Conservation (phyloP, 176 grass and related monocot species). For the Phoenix roebelenii region DNA sequence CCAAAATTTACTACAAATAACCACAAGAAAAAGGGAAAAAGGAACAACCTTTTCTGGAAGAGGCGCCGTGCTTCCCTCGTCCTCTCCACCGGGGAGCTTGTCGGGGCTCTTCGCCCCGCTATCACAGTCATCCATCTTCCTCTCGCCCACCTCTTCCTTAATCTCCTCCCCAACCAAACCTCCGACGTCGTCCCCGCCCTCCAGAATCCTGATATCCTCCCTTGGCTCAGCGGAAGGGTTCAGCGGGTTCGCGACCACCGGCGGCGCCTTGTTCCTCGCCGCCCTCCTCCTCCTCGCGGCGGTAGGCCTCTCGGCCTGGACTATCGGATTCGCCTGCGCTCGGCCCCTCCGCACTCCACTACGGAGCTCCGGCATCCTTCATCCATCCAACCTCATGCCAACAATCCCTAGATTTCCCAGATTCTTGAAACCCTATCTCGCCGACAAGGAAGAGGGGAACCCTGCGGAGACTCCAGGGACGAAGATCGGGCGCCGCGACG, state of each 20-base stretch:
- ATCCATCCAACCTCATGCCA: slow-evolving; percentile 27
- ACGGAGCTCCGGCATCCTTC: slow-evolving; percentile 55
- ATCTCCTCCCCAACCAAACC: slow-evolving; percentile 10
- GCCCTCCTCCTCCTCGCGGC: slow-evolving; percentile 25
- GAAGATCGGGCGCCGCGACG: not conserved
- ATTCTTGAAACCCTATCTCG: too few species aligned
- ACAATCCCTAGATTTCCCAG: slow-evolving; percentile 2
- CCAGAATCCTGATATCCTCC: slow-evolving; percentile 38
- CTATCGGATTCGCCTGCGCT: slow-evolving; percentile 43
- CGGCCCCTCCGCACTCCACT: slow-evolving; percentile 54
- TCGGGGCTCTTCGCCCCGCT: slow-evolving; percentile 58
- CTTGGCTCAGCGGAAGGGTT: slow-evolving; percentile 21
- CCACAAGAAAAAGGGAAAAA: slow-evolving; percentile 7
- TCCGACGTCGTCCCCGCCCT: slow-evolving; percentile 23
- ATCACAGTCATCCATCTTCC: slow-evolving; percentile 54
- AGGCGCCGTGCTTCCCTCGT: slow-evolving; percentile 49
- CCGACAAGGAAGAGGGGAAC: not conserved
- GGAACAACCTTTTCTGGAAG: slow-evolving; percentile 69
- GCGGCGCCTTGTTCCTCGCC: slow-evolving; percentile 23
- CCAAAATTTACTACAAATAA: not conserved
- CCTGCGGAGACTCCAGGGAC: not conserved
- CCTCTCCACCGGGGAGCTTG: slow-evolving; percentile 32
- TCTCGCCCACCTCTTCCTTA: slow-evolving; percentile 18
- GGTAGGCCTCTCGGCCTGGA: slow-evolving; percentile 28
- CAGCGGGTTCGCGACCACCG: slow-evolving; percentile 9